Evolutionary conservation across 2,329 filamentous ascomycete species (phyloP).

Genomic region (Fusarium sp.): DNA sequence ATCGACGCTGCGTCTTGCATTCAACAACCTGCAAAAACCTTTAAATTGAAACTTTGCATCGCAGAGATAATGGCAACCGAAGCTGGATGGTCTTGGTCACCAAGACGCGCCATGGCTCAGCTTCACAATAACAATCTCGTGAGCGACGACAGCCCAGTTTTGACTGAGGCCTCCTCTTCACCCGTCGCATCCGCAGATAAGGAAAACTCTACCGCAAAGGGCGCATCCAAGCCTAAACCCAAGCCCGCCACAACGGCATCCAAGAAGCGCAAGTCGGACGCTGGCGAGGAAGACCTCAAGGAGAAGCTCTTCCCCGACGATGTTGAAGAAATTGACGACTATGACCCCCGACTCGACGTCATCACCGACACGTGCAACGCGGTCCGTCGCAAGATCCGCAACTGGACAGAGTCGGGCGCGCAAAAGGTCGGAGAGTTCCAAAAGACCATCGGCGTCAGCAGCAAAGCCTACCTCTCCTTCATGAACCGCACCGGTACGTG

Average conservation of each 20-base stretch:
- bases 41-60: not conserved
- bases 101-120: slow-evolving; percentile 31
- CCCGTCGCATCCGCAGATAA: not conserved
- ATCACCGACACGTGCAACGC: slow-evolving; percentile 40
- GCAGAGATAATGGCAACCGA: slow-evolving; percentile 1
- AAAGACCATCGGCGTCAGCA: slow-evolving; percentile 54
- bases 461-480: slow-evolving; percentile 56
- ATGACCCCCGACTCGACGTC: slow-evolving; percentile 31
- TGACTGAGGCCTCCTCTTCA: not conserved
- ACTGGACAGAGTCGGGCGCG: slow-evolving; percentile 41
- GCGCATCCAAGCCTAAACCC: not conserved
- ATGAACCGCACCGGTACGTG: slow-evolving; percentile 60
- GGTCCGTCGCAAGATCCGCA: slow-evolving; percentile 41
- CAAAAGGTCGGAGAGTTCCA: slow-evolving; percentile 59
- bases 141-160: slow-evolving; percentile 14
- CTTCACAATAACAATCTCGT: slow-evolving; percentile 7
- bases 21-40: not conserved
- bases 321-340: slow-evolving; percentile 32
- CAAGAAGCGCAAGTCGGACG: slow-evolving; percentile 42
- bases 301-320: slow-evolving; percentile 38
- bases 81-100: slow-evolving; percentile 36
- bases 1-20: not conserved
- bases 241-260: not conserved
- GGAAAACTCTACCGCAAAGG: not conserved
- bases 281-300: not conserved